These are phyloP conservation scores for Neurospora sp. DNA, from an alignment of 495 filamentous ascomycete species.

Conservation along the genomic window DNA sequence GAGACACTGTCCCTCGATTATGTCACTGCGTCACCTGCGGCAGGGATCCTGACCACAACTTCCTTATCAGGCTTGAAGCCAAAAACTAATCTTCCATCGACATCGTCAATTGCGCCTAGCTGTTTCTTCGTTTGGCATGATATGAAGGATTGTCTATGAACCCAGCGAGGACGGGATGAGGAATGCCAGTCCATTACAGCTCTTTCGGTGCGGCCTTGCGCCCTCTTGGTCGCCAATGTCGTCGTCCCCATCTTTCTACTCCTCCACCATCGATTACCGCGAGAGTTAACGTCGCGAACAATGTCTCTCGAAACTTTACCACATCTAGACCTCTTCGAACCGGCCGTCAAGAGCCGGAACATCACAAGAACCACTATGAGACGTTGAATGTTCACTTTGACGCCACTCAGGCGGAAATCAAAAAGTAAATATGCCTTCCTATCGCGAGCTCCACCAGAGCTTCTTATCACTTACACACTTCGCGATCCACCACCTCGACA, in stretches of 20 bases:
- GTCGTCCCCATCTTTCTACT: neutral
- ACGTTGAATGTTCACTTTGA: constrained; percentile 60
- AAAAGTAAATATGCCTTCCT: constrained; percentile 48
- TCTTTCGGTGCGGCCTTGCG: constrained; percentile 15
- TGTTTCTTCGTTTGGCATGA: neutral
- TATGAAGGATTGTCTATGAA: neutral
- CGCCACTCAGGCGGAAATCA: constrained; percentile 68
- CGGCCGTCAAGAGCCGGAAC: constrained; percentile 1
- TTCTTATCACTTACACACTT: neutral
- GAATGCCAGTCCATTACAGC: constrained; percentile 38
- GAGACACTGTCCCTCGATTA: neutral
- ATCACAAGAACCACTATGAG: constrained; percentile 60
- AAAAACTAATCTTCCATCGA: neutral
- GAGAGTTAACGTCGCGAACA: neutral
- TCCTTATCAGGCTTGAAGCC: neutral
- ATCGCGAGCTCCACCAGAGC: neutral
- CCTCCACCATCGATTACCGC: neutral
- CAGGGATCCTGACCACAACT: neutral
- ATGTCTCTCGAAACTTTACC: neutral
- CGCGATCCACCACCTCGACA: neutral
- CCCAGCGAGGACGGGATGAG: constrained; percentile 30
- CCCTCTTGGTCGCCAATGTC: constrained; percentile 7
- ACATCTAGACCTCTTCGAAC: neutral
- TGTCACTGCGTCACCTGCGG: neutral
- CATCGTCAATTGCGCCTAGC: neutral